Evolutionary conservation across 805 yeast species (phyloP), one percentile per base, ranked within the genome.

Genomic region (Starmerella etchellsii): DNA sequence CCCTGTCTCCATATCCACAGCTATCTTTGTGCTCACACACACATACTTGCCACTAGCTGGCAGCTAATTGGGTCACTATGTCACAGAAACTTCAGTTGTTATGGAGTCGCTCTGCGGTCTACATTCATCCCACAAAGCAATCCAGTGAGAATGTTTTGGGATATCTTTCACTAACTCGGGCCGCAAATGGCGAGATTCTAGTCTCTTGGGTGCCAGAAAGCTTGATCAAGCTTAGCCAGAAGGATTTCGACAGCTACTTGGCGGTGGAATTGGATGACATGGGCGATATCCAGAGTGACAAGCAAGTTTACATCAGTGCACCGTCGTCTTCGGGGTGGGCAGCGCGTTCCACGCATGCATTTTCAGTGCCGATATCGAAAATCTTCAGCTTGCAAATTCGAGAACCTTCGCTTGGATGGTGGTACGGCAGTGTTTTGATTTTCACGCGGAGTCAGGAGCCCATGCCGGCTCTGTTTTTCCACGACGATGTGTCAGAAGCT

Each of bases 381-480:
- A 55, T 88, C 4, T 88, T 76, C 58, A 81, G 94, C 21, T 67
- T 91, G 31, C 94, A 87, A 58, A 71, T 79, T 11, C 69, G 96
- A 40, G 78, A 78, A 2, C 96, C 95, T 5, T 76, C 85, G 2
- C 64, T 74, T 14, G 94, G 87, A 2, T 77, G 85, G 75, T 88
- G 96, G 95, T 74, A 72, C 61, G 99, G 99, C 0, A 81, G 95
- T 0, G 63, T 88, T 14, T 65, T 84, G 2, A 59, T 91, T 23
- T 78, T 83, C 58, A 73, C 88, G 1, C 71, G 72, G 48, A 56
- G 61, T 25, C 73, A 63, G 31, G 74, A 74, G 8, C 73, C 76
- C 33, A 61, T 84, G 15, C 97, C 97, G 0, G 78, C 85, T 4
- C 54, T 91, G 31, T 91, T 87, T 59, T 87, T 91, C 65, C 98